Evolutionary conservation across 805 yeast species (phyloP), one percentile per base, ranked within the genome.

Genomic region (Kregervanrija pseudodelftensis): DNA sequence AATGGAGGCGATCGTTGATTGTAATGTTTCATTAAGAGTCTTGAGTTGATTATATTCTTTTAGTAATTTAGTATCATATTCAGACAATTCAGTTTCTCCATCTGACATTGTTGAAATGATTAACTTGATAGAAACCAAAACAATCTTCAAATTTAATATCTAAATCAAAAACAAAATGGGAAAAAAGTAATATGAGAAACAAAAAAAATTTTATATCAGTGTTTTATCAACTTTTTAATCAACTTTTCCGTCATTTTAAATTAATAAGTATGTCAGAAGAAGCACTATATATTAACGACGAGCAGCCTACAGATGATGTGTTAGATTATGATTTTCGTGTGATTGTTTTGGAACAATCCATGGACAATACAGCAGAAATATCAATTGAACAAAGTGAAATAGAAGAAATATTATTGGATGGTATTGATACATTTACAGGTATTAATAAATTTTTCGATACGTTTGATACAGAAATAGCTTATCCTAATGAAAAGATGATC

Each of bases 401-500:
- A 70, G 74, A 73, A 44, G 81, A 77, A 51, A 59, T 76, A 37
- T 55, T 70, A 42, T 58, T 76, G 52, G 69, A 68, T 47, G 63
- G 65, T 15, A 65, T 77, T 36, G 71, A 69, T 50, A 69, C 72
- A 14, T 66, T 73, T 51, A 71, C 67, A 12, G 72, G 68, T 37
- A 70, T 76, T 54, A 76, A 77, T 53, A 60, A 54, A 31, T 76
- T 77, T 49, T 77, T 77, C 50, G 80, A 77, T 51, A 55, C 57
- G 34, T 77, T 77, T 51, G 82, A 77, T 54, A 72, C 65, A 35
- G 57, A 59, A 17, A 65, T 77, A 12, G 79, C 81, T 8, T 64
- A 70, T 36, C 82, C 81, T 3, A 77, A 77, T 50, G 77, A 76
- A 48, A 74, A 70, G 4, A 68, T 70, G 47, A 69, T 77, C 50